These are phyloP conservation scores for Rauvolfia tetraphylla DNA, from an alignment of 257 asterid species.

Conservation along the genomic window DNA sequence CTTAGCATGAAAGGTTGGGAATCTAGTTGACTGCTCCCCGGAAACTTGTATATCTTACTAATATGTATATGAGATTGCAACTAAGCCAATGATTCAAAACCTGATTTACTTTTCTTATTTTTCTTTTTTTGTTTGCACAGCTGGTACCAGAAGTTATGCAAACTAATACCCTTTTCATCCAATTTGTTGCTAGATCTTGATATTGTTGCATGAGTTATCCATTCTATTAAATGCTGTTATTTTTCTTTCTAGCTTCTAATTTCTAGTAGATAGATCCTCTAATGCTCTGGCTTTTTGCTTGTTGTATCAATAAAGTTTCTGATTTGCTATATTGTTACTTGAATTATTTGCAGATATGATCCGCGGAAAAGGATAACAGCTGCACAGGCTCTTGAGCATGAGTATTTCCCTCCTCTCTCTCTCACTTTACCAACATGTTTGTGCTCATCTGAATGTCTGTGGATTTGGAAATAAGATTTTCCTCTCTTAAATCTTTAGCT, in stretches of 20 bases:
- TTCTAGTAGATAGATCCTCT: background rate
- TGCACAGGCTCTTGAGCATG: slow-evolving; percentile 95
- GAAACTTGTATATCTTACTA: background rate
- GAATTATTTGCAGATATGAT: slow-evolving; percentile 69
- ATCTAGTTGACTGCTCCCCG: background rate
- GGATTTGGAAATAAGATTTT: background rate
- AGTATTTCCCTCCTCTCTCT: slow-evolving; percentile 41
- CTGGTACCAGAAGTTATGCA: background rate
- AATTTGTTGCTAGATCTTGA: background rate
- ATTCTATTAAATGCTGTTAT: background rate
- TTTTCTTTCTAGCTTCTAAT: background rate
- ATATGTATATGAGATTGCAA: background rate
- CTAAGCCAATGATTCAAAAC: background rate
- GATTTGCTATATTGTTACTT: background rate
- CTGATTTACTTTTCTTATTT: background rate
- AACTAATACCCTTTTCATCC: background rate
- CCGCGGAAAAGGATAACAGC: slow-evolving; percentile 91
- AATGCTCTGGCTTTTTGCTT: background rate
- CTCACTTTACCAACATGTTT: slow-evolving; percentile 2
- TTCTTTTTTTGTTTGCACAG: background rate
- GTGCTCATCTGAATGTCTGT: background rate
- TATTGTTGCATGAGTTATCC: background rate
- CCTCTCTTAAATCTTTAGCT: background rate
- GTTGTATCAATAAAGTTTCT: background rate
- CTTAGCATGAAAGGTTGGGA: slow-evolving; percentile 3